These are phyloP conservation scores for Triticum dicoccoides DNA, from an alignment of 176 grass and related monocot genomes.

Conservation along the genomic window DNA sequence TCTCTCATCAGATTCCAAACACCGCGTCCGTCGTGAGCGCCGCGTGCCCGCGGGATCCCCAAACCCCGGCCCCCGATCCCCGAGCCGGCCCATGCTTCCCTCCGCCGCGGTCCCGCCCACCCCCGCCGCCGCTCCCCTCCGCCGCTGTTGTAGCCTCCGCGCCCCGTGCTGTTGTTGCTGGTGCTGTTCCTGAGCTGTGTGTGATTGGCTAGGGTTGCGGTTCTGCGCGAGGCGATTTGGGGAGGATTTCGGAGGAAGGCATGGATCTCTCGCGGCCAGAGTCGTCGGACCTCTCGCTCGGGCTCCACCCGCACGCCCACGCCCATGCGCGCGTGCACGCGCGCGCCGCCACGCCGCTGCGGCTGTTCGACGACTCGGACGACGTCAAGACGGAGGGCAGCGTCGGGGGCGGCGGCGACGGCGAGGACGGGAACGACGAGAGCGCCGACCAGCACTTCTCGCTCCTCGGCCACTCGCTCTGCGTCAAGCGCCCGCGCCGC, in stretches of 20 bases:
- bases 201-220: slow-evolving; percentile 27
- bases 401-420: neutral
- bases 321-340: slow-evolving; percentile 28
- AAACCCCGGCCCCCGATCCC: slow-evolving; percentile 1
- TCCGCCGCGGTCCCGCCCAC: slow-evolving; percentile 1
- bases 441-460: slow-evolving; percentile 55
- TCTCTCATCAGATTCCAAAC: slow-evolving; percentile 26
- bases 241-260: neutral
- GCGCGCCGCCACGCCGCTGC: slow-evolving; percentile 25
- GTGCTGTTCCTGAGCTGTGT: neutral
- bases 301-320: slow-evolving; percentile 45
- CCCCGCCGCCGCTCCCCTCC: neutral
- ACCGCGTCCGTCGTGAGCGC: neutral
- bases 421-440: slow-evolving; percentile 8
- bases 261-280: slow-evolving; percentile 70
- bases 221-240: neutral
- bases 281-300: slow-evolving; percentile 80
- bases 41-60: neutral
- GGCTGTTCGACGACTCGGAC: slow-evolving; percentile 45
- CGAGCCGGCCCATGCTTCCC: slow-evolving; percentile 11
- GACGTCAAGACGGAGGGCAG: slow-evolving; percentile 34
- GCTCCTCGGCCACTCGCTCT: slow-evolving; percentile 78
- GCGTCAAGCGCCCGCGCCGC: slow-evolving; percentile 76
- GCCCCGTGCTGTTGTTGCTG: neutral
- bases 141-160: neutral